Conservation (phyloP, 331 rosid genomes). For the Malus hybrid region DNA sequence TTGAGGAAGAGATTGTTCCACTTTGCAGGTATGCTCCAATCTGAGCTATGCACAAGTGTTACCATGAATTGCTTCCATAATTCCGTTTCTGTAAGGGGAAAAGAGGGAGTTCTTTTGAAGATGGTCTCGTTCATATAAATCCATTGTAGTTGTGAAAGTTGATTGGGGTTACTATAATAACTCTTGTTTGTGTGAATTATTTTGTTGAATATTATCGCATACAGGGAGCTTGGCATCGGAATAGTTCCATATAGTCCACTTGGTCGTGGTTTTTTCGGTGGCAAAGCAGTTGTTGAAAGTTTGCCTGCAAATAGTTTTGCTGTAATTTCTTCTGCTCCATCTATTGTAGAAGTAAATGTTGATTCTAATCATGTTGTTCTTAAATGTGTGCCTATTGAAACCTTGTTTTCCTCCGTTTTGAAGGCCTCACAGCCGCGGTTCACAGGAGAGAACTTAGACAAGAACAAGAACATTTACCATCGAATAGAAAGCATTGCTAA, state of each 20-base stretch:
- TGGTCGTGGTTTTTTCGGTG: constrained; percentile 53
- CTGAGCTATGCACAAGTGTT: neutral
- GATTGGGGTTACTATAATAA: too few relatives aligned
- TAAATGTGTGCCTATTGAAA: too few relatives aligned
- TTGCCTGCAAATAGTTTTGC: neutral
- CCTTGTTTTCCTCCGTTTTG: neutral
- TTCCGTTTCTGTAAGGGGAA: neutral
- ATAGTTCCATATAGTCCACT: constrained; percentile 56
- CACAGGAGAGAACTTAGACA: constrained; percentile 35
- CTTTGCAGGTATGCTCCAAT: constrained; percentile 39
- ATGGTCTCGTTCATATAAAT: neutral
- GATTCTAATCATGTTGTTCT: neutral
- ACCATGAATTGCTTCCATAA: neutral
- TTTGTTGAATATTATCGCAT: neutral
- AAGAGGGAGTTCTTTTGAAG: neutral
- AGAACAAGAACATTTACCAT: constrained; percentile 36
- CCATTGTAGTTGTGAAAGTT: too few relatives aligned
- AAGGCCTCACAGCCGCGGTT: constrained; percentile 35
- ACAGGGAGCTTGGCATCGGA: constrained; percentile 49
- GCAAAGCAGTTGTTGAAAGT: constrained; percentile 43
- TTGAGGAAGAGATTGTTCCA: constrained; percentile 52
- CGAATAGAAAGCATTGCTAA: constrained; percentile 25
- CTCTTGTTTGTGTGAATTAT: neutral
- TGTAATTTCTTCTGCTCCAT: neutral
- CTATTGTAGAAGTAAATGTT: neutral